Evolutionary conservation across 2,329 filamentous ascomycete genomes (phyloP).

Genomic region (Talaromyces pinophilus): DNA sequence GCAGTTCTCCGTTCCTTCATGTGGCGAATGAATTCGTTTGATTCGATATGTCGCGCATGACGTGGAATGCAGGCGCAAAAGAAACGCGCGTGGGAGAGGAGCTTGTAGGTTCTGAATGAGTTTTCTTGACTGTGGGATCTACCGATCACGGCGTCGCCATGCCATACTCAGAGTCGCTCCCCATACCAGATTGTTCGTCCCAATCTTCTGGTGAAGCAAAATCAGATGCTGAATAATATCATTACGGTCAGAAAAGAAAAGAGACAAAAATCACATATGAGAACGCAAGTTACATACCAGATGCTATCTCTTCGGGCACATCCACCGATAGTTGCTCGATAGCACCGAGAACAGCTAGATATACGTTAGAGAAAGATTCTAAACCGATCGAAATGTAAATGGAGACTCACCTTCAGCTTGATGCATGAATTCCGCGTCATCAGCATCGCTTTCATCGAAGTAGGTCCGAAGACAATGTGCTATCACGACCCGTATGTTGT

Average conservation of each 20-base stretch:
- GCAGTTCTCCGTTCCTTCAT: neutral
- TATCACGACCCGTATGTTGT: conserved; percentile 41
- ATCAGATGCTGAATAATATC: conserved; percentile 39
- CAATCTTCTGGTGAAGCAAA: conserved; percentile 44
- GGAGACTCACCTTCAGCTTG: conserved; percentile 39
- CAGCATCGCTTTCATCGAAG: conserved; percentile 38
- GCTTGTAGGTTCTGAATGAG: neutral
- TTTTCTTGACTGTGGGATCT: neutral
- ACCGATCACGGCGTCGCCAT: conserved; percentile 38
- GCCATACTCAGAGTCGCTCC: conserved; percentile 45
- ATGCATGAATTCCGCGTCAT: conserved; percentile 37
- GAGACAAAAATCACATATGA: conserved; percentile 25
- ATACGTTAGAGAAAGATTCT: conserved; percentile 22
- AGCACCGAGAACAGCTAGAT: conserved; percentile 34
- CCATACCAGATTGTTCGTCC: conserved; percentile 45
- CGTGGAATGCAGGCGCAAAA: neutral
- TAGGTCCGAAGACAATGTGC: conserved; percentile 42
- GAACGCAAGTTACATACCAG: conserved; percentile 36
- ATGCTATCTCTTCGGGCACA: conserved; percentile 42
- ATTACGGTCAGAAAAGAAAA: conserved; percentile 7
- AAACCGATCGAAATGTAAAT: neutral
- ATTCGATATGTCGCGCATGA: neutral
- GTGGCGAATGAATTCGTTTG: neutral
- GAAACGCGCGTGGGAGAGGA: neutral
- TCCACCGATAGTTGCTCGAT: conserved; percentile 42